A percentile compares a stretch with the other conserved stretches of the same genome.
Conservation (phyloP, 352 stramenopile genomes). For the Phytophthora meadii region DNA sequence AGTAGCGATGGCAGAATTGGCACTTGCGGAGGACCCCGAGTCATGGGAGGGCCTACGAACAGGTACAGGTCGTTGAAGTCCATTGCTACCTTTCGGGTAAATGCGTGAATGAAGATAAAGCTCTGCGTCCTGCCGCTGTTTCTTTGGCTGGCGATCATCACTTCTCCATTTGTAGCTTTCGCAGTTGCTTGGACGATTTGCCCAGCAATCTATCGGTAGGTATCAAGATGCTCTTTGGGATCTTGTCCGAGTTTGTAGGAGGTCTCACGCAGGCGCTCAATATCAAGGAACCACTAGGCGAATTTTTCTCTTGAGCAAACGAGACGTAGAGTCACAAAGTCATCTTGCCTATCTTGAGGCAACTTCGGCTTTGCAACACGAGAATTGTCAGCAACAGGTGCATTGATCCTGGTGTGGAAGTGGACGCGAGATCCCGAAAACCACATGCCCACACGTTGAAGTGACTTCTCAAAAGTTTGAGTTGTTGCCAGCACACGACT, state of each 20-base stretch:
- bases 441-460: conserved; percentile 16
- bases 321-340: conserved; percentile 6
- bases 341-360: conserved; percentile 4
- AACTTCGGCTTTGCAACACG: conserved; percentile 5
- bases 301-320: conserved; percentile 22
- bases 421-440: conserved; percentile 12
- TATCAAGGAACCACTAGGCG: not conserved
- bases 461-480: not conserved
- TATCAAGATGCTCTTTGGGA: conserved; percentile 16
- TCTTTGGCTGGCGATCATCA: conserved; percentile 15
- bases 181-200: conserved; percentile 17
- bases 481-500: no score
- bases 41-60: conserved; percentile 41
- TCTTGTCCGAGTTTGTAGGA: conserved; percentile 3
- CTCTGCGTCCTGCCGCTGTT: not conserved
- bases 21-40: conserved; percentile 29
- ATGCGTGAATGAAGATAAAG: conserved; percentile 23
- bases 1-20: conserved; percentile 21
- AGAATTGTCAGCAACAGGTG: conserved; percentile 17
- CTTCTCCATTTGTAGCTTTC: conserved; percentile 6
- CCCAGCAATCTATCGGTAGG: conserved; percentile 8
- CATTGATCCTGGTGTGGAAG: not conserved
- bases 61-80: conserved; percentile 38
- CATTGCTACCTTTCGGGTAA: conserved; percentile 24
- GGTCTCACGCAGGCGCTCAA: conserved; percentile 13